Percentiles rank a stretch among this genome's conserved stretches.
phyloP scores from a whole-genome alignment of 1,284 basidiomycete genomes.

The Ustilago curta region DNA sequence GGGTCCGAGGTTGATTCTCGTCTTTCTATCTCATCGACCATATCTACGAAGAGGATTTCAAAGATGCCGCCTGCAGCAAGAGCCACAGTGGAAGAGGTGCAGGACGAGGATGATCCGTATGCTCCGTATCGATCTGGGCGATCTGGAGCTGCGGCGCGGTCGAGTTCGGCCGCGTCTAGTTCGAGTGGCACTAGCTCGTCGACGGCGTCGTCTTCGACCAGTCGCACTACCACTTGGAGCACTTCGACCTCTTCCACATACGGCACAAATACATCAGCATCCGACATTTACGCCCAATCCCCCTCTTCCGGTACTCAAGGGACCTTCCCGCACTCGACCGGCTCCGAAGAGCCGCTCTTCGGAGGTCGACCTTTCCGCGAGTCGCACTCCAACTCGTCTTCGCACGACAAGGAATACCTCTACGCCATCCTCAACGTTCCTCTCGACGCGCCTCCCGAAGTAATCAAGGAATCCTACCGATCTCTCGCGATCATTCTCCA shows the following conservation, averaged over 20 bases:
- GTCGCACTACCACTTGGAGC: neutral
- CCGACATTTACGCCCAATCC: constrained; percentile 29
- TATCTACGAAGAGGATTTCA: neutral
- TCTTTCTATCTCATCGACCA: neutral
- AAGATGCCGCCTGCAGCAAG: constrained; percentile 36
- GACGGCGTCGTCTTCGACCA: constrained; percentile 11
- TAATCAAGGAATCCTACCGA: constrained; percentile 80
- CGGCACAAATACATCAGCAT: constrained; percentile 5
- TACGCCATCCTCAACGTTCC: constrained; percentile 76
- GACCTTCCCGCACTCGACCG: constrained; percentile 22
- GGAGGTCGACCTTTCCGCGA: constrained; percentile 64
- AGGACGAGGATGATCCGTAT: constrained; percentile 48
- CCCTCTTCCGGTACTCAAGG: constrained; percentile 32
- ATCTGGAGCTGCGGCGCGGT: neutral
- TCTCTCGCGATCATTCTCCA: constrained; percentile 82
- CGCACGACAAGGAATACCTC: constrained; percentile 43
- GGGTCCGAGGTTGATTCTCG: too few species aligned
- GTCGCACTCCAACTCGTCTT: constrained; percentile 25
- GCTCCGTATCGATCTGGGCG: constrained; percentile 32
- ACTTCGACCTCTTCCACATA: neutral
- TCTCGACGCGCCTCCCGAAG: constrained; percentile 75
- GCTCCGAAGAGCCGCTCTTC: constrained; percentile 62
- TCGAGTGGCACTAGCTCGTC: constrained; percentile 11
- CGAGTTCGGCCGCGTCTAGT: neutral
- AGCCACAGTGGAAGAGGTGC: constrained; percentile 44